phyloP scores from a whole-genome alignment of 2,329 filamentous ascomycete genomes.

The Neurospora crassa region DNA sequence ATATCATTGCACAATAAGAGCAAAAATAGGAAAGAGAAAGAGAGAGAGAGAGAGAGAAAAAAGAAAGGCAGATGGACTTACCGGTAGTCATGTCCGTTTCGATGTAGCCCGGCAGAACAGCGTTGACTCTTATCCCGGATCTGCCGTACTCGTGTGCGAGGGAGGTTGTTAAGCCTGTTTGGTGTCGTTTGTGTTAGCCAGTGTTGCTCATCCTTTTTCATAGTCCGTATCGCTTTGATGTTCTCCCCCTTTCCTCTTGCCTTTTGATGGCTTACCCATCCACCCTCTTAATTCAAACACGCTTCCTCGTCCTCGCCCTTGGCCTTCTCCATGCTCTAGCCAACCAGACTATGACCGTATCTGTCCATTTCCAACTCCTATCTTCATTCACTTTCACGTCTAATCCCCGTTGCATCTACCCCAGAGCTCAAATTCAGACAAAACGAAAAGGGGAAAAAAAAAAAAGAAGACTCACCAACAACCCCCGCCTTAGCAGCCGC shows the following conservation, averaged over 20 bases:
- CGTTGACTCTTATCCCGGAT: conserved; percentile 63
- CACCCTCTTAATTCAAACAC: neutral
- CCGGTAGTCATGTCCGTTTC: conserved; percentile 69
- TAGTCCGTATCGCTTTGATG: neutral
- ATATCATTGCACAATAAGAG: neutral
- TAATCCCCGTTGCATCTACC: no score
- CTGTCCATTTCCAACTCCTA: no score
- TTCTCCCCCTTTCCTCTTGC: neutral
- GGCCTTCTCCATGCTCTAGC: neutral
- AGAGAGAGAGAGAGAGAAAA: neutral
- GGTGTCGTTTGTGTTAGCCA: conserved; percentile 8
- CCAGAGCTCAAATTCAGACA: no score
- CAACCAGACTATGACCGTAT: neutral
- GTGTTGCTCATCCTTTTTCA: conserved; percentile 6
- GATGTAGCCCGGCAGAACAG: conserved; percentile 75
- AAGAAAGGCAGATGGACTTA: conserved; percentile 28
- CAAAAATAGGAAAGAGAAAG: neutral
- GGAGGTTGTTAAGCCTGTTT: conserved; percentile 55
- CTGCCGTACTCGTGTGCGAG: conserved; percentile 53
- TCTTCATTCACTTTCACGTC: no score
- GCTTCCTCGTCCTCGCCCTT: neutral
- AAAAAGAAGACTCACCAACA: conserved; percentile 40
- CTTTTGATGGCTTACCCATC: neutral
- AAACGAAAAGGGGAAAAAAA: neutral
- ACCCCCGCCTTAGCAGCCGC: conserved; percentile 75